A percentile compares a stretch with the other conserved stretches of the same genome.
Conservation (phyloP, 352 stramenopile species). For the Pythium chondricola region DNA sequence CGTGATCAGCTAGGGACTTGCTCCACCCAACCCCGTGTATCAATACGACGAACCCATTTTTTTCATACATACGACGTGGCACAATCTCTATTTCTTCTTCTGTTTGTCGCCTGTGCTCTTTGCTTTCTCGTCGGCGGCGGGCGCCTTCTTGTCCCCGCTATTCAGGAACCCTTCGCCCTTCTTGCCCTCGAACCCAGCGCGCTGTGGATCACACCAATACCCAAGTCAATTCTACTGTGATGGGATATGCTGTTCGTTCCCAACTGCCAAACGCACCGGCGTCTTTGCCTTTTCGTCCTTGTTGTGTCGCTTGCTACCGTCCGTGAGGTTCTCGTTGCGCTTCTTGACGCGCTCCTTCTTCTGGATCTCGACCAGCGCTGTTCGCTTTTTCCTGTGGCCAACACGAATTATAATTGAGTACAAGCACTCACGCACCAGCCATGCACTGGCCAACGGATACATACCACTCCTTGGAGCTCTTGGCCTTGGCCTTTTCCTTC, state of each 20-base stretch:
- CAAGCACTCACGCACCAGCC: not conserved
- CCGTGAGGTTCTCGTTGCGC: constrained; percentile 31
- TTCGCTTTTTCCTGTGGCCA: constrained; percentile 52
- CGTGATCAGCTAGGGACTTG: too few species aligned
- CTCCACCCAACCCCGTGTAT: constrained; percentile 12
- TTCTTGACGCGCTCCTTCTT: constrained; percentile 71
- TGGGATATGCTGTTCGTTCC: too few species aligned
- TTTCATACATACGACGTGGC: constrained; percentile 29
- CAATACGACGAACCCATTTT: constrained; percentile 11
- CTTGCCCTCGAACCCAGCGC: constrained; percentile 77
- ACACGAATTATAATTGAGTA: not conserved
- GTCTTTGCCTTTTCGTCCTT: constrained; percentile 38
- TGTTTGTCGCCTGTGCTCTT: constrained; percentile 17
- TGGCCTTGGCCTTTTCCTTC: constrained; percentile 76
- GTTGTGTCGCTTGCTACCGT: constrained; percentile 12
- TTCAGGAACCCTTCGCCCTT: constrained; percentile 75
- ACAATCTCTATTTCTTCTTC: constrained; percentile 32
- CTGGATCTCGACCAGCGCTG: constrained; percentile 40
- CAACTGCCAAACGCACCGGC: constrained; percentile 1
- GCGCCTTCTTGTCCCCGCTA: too few species aligned
- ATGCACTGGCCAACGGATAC: too few species aligned
- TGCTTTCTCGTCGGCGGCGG: constrained; percentile 31
- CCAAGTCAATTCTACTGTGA: too few species aligned
- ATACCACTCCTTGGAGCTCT: constrained; percentile 71
- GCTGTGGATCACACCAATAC: constrained; percentile 15